Base-by-base conservation (phyloP, 2,329 filamentous ascomycete species). In the Phaeosphaeria sp. region DNA sequence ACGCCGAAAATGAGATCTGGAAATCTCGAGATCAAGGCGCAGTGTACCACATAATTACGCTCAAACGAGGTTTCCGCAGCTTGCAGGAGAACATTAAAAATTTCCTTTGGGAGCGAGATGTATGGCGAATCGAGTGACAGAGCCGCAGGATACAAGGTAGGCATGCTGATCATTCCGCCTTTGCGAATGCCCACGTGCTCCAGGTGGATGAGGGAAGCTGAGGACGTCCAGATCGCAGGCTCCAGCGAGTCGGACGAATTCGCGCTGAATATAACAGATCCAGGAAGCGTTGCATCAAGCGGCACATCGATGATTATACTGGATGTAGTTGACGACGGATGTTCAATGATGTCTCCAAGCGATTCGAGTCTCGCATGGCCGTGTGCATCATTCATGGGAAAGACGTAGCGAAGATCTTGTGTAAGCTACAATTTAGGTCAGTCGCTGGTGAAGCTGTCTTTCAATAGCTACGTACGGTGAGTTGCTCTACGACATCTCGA, bases 1-100 rank as follows among this genome's bases (percentile, higher is more conserved):
- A 68, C 30, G 1, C 62, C 65, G 30, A 67, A 58, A 6, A 69
- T 58, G 4, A 69, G 42, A 48, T 69, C 65, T 1, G 65, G 66
- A 22, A 61, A 64, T 17, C 50, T 53, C 1, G 18, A 25, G 22
- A 57, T 18, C 2, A 47, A 22, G 6, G 11, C 57, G 25, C 66
- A 69, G 18, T 65, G 65, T 2, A 67, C 65, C 3, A 51, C 47
- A 18, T 60, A 43, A 13, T 57, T 42, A 3, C 55, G 55, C 5
- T 57, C 52, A 18, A 48, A 42, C 4, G 43, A 53, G 13, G 50
- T 55, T 6, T 48, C 46, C 18, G 66, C 61, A 13, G 66, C 65
- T 39, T 61, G 56, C 9, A 63, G 36, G 2, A 69, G 43, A 18
- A 67, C 50, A 41, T 63, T 59, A 53, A 64, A 69, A 1, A 68